Percentiles rank a stretch among this genome's conserved stretches.
phyloP scores from a whole-genome alignment of 2,329 filamentous ascomycete genomes.

The Pseudophaeomoniella oleicola region DNA sequence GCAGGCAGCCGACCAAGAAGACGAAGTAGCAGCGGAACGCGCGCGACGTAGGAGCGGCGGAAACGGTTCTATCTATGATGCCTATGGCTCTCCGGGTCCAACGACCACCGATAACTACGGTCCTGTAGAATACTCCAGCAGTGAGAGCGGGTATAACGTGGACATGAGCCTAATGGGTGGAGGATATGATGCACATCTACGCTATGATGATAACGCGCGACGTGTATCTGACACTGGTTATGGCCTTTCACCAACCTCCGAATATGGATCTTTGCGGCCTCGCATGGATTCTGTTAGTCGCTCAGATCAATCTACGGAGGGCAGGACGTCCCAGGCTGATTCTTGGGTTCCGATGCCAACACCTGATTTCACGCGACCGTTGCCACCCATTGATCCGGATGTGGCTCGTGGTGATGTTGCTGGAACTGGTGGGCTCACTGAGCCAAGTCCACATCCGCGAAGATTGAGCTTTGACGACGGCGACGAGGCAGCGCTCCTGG shows the following conservation, averaged over 20 bases:
- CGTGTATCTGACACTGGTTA: slow-evolving; percentile 14
- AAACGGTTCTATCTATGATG: slow-evolving; percentile 33
- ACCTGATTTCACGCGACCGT: slow-evolving; percentile 42
- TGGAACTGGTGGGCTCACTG: slow-evolving; percentile 76
- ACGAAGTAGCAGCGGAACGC: slow-evolving; percentile 41
- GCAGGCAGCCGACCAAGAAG: slow-evolving; percentile 66
- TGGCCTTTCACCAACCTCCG: slow-evolving; percentile 7
- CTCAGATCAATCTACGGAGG: slow-evolving; percentile 12
- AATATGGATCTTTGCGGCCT: slow-evolving; percentile 8
- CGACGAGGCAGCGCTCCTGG: slow-evolving; percentile 54
- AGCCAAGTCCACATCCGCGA: slow-evolving; percentile 48
- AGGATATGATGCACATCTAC: slow-evolving; percentile 48
- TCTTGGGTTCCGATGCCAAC: slow-evolving; percentile 25
- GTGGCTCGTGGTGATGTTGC: slow-evolving; percentile 70
- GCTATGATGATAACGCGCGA: slow-evolving; percentile 38
- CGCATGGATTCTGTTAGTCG: slow-evolving; percentile 13
- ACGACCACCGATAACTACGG: not conserved
- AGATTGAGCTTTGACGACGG: slow-evolving; percentile 85
- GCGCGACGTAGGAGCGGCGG: slow-evolving; percentile 44
- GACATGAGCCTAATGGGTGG: slow-evolving; percentile 65
- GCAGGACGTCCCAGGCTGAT: slow-evolving; percentile 11
- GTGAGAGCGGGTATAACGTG: slow-evolving; percentile 60
- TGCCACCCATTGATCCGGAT: slow-evolving; percentile 33
- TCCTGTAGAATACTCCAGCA: slow-evolving; percentile 26
- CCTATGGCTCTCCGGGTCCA: slow-evolving; percentile 12